Percentiles rank a stretch among this genome's conserved stretches.
phyloP scores from a whole-genome alignment of 1,284 basidiomycete genomes.

The Amylostereum chailletii region DNA sequence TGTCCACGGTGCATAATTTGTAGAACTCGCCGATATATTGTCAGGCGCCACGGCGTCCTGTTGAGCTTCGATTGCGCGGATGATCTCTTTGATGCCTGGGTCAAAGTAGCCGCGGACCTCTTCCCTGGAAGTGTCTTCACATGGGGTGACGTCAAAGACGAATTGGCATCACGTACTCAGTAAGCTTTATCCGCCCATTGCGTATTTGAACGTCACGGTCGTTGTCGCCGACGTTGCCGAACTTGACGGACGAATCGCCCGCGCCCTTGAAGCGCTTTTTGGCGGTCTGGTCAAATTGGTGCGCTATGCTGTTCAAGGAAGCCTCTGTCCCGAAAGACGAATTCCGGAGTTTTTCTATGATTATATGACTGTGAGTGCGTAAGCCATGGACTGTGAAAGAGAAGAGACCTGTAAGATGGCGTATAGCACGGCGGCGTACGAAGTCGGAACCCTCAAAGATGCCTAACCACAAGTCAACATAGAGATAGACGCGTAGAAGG shows the following conservation, averaged over 20 bases:
- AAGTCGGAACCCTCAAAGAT: conserved; percentile 28
- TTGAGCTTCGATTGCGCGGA: not conserved
- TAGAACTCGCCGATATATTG: not conserved
- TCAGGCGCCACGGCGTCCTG: not conserved
- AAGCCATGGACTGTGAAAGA: too few relatives aligned
- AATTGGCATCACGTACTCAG: conserved; percentile 24
- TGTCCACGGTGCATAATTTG: not conserved
- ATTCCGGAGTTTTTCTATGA: not conserved
- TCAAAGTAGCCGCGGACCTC: not conserved
- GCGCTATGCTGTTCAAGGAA: not conserved
- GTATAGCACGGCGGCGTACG: conserved; percentile 33
- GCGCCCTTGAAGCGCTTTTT: conserved; percentile 37
- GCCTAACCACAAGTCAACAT: conserved; percentile 15
- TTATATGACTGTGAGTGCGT: not conserved
- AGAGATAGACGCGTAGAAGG: not conserved
- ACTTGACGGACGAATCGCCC: conserved; percentile 38
- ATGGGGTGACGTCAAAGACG: too few relatives aligned
- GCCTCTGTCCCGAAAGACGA: not conserved
- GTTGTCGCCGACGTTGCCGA: conserved; percentile 31
- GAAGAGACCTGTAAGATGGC: conserved; percentile 16
- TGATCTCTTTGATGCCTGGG: not conserved
- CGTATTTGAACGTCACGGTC: conserved; percentile 35
- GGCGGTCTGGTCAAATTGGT: conserved; percentile 32
- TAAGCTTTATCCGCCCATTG: conserved; percentile 34
- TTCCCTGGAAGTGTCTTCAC: not conserved